These are phyloP conservation scores for Entrophospora sp. DNA, from an alignment of 192 early-diverging fungal genomes.

Conservation along the genomic window DNA sequence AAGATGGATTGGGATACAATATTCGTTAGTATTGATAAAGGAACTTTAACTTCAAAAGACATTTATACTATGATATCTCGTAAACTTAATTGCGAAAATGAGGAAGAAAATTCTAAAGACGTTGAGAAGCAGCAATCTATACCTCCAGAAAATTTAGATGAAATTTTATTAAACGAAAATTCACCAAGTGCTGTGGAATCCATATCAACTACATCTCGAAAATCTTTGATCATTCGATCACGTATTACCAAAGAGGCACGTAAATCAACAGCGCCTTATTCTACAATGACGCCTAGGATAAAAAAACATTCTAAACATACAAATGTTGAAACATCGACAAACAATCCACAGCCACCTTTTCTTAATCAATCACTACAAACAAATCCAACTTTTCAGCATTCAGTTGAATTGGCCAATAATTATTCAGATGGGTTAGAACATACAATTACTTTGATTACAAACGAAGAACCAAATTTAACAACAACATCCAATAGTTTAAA, in stretches of 20 bases:
- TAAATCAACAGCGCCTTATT: slow-evolving; percentile 2
- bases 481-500: no score
- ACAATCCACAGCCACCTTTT: neutral
- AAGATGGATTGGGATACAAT: slow-evolving; percentile 5
- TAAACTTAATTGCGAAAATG: neutral
- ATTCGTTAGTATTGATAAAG: neutral
- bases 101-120: neutral
- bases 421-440: neutral
- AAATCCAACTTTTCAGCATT: neutral
- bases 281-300: neutral
- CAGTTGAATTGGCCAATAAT: neutral
- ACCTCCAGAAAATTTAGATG: neutral
- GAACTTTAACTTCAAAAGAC: neutral
- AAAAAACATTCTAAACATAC: neutral
- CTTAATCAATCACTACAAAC: neutral
- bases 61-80: neutral
- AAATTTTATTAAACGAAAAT: neutral
- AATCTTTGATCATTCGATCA: neutral
- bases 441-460: neutral
- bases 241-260: neutral
- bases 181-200: neutral
- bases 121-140: neutral
- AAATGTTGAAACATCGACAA: neutral
- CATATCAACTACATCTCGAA: neutral
- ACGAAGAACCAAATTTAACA: neutral